Conservation (phyloP, 352 stramenopile species). For the Phytophthora ohioensis region DNA sequence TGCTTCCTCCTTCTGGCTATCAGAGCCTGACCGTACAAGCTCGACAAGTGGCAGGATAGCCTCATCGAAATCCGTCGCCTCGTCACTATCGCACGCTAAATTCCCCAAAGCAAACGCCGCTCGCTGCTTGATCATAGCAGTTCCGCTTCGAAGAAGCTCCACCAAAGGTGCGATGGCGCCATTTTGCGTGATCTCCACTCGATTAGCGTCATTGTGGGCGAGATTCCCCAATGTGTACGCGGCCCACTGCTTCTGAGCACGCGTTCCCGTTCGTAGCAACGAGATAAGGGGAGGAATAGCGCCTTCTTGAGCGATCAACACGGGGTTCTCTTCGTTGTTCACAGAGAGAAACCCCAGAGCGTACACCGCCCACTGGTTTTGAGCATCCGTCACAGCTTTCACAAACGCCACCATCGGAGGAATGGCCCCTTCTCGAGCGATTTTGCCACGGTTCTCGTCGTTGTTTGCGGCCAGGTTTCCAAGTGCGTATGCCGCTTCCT, state of each 20-base stretch:
- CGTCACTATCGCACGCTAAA: conserved; percentile 27
- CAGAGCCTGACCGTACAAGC: conserved; percentile 22
- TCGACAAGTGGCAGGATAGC: conserved; percentile 31
- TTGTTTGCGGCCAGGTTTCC: conserved; percentile 28
- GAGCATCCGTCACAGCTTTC: conserved; percentile 22
- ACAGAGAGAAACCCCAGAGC: conserved; percentile 21
- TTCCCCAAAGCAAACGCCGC: conserved; percentile 31
- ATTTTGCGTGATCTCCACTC: conserved; percentile 18
- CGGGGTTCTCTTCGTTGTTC: conserved; percentile 30
- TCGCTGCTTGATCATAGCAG: conserved; percentile 26
- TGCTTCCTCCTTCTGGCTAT: conserved; percentile 31
- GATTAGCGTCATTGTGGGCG: conserved; percentile 31
- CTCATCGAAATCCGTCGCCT: conserved; percentile 15
- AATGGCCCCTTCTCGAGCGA: conserved; percentile 31
- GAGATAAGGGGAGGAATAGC: conserved; percentile 22
- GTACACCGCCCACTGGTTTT: conserved; percentile 36
- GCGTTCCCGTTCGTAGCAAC: conserved; percentile 12
- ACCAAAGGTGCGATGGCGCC: conserved; percentile 25
- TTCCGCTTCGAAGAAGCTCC: conserved; percentile 18
- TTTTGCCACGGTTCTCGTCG: conserved; percentile 13
- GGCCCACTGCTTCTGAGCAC: conserved; percentile 32
- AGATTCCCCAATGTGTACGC: conserved; percentile 31
- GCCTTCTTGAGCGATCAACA: conserved; percentile 32
- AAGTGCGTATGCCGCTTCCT: conserved; percentile 31
- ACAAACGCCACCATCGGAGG: conserved; percentile 32